Percentiles rank a stretch among this genome's conserved stretches.
These are phyloP conservation scores for Zygotorulaspora florentina DNA, from an alignment of 805 yeast genomes.

Conservation along the genomic window DNA sequence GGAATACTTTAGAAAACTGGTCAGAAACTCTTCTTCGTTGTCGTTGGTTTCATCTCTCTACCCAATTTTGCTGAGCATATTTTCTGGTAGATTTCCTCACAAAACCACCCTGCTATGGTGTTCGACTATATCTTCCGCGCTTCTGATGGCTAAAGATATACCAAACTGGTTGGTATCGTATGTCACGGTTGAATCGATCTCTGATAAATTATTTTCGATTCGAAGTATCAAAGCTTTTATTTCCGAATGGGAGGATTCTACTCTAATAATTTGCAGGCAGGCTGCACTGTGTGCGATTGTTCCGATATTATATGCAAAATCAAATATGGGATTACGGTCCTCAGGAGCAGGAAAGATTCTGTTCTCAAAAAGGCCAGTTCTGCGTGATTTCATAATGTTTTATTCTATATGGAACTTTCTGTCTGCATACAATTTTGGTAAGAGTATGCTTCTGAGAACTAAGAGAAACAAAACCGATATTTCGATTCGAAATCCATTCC, in stretches of 20 bases:
- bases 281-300: constrained; percentile 13
- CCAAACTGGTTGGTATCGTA: constrained; percentile 20
- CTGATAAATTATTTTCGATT: constrained; percentile 5
- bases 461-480: background rate
- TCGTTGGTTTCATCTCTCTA: constrained; percentile 4
- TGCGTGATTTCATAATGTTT: constrained; percentile 18
- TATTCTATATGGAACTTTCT: constrained; percentile 21
- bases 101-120: constrained; percentile 1
- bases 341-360: constrained; percentile 12
- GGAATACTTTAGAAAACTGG: background rate
- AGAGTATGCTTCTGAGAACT: constrained; percentile 2
- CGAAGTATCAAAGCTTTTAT: background rate
- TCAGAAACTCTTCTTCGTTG: constrained; percentile 8
- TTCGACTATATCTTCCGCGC: constrained; percentile 1
- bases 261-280: constrained; percentile 12
- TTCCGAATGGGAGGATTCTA: constrained; percentile 2
- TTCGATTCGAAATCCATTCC: background rate
- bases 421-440: constrained; percentile 13
- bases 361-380: constrained; percentile 14
- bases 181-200: constrained; percentile 13
- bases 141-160: constrained; percentile 1
- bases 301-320: constrained; percentile 11
- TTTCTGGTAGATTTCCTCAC: background rate
- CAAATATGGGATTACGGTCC: background rate
- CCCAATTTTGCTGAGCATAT: constrained; percentile 3